Evolutionary conservation across 306 rosid species (phyloP), one percentile per base, ranked within the genome.

Genomic region (Mimosa pudica): DNA sequence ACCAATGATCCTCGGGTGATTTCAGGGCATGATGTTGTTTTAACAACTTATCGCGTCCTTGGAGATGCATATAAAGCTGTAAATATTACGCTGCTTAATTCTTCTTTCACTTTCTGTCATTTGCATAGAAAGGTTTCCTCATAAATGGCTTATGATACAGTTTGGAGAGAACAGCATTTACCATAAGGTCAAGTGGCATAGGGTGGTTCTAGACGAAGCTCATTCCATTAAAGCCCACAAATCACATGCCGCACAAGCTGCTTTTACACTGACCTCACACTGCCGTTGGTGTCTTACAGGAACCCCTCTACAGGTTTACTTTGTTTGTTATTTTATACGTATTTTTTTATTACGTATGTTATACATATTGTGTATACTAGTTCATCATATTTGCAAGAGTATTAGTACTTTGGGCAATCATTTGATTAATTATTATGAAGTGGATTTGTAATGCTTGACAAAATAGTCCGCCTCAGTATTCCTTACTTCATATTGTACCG

Each of bases 251-350:
- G 94, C 98, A 17, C 86, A 79, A 78, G 89, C 98, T 84, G 81
- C 89, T 79, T 88, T 85, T 79, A 20, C 91, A 35, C 72, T 94
- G 84, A 84, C 97, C 63, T 90, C 97, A 1, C 85, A 83, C 82
- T 92, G 97, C 85, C 89, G 98, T 60, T 94, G 98, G 98, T 94
- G 98, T 87, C 82, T 94, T 30, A 92, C 98, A 54, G 98, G 98
- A 89, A 94, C 97, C 5, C 12, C 98, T 7, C 84, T 94, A 82
- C 98, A 94, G 98, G 97, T 92, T 65, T 71, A 74, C 66, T 48
- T 78, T 74, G 76, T 65, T 77, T 20, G 11, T 68, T 42, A 63
- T 73, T n/a, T 46, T 42, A 12, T 24, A 52, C 44, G 14, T 30
- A 17, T 49, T 71, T 24, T 24, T 24, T 24, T 24, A 24, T 24